Evolutionary conservation across 2,329 filamentous ascomycete species (phyloP), one percentile per base, ranked within the genome.

Genomic region (Trichoderma hamatum): DNA sequence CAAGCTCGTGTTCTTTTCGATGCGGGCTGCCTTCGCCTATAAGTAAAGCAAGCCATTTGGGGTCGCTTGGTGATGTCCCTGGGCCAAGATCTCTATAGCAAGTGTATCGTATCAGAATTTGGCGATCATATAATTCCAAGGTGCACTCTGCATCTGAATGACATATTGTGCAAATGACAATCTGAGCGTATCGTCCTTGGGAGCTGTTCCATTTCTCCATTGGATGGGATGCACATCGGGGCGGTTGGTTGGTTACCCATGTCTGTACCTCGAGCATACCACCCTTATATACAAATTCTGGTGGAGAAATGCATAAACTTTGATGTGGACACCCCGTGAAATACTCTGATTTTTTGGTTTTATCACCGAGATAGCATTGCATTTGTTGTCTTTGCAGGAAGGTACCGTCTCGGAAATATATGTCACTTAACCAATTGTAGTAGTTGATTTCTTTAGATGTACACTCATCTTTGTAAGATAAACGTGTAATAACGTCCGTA

Each of bases 41-140:
- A 24, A 58, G 55, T 9, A 58, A 58, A 36, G 55, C 55, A 58
- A 58, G 30, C 55, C 55, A 58, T 24, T 67, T 67, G 16, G 36
- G 43, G 28, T 67, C 19, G 19, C 7, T 36, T 52, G 55, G 43
- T 21, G 52, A 26, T 26, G 3, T 36, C 9, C 54, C 65, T 10
- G 55, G 30, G 13, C 55, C 65, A 16, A 67, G 54, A n/a, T 67
- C 55, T 52, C 56, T 61, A 11, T 67, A 67, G 65, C 65, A 67
- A 51, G 65, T 67, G 21, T 67, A 67, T 30, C 11, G 16, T 21
- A 61, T 52, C 26, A 28, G 19, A 24, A 52, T n/a, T 14, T 24
- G n/a, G 26, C 21, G n/a, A n/a, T 28, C 24, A 14, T 58, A 0
- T 2, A 67, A 11, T n/a, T 67, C 26, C 16, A 67, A 28, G 39